phyloP scores from a whole-genome alignment of 1,284 basidiomycete species.

The Trichosporon sp. region DNA sequence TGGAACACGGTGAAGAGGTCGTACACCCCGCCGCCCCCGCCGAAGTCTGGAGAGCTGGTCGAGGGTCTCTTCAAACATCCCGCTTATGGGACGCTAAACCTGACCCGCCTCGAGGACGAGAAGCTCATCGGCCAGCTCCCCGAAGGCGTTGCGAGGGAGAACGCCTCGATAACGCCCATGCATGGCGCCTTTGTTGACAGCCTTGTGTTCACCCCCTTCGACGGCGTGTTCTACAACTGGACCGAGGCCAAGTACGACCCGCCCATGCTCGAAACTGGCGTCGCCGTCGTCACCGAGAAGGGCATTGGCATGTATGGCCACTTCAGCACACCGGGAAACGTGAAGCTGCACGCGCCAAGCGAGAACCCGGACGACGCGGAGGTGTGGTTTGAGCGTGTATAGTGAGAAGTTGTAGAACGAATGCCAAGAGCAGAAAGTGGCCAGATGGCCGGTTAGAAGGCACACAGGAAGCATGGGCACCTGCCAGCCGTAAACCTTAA shows the following conservation, averaged over 20 bases:
- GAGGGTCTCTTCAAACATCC: constrained; percentile 22
- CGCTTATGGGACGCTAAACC: constrained; percentile 30
- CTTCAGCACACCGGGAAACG: constrained; percentile 8
- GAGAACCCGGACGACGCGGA: constrained; percentile 16
- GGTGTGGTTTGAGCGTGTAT: constrained; percentile 21
- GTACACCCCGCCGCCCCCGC: background rate
- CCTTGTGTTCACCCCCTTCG: constrained; percentile 34
- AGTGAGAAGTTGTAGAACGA: background rate
- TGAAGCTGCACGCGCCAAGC: background rate
- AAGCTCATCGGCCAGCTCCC: background rate
- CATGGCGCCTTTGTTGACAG: constrained; percentile 32
- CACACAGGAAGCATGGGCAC: too few species aligned
- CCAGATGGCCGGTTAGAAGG: too few species aligned
- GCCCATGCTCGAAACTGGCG: background rate
- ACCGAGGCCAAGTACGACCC: constrained; percentile 22
- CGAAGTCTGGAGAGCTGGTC: background rate
- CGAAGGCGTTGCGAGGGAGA: background rate
- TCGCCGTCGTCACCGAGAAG: constrained; percentile 7
- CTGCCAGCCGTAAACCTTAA: too few species aligned
- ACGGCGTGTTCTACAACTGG: constrained; percentile 23
- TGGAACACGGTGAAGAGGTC: background rate
- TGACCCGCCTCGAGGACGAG: constrained; percentile 18
- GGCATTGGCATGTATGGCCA: constrained; percentile 26
- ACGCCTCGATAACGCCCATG: constrained; percentile 25
- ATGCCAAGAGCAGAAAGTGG: background rate